phyloP scores from a whole-genome alignment of 129 eudicot genomes.

The Flaveria trinervia region DNA sequence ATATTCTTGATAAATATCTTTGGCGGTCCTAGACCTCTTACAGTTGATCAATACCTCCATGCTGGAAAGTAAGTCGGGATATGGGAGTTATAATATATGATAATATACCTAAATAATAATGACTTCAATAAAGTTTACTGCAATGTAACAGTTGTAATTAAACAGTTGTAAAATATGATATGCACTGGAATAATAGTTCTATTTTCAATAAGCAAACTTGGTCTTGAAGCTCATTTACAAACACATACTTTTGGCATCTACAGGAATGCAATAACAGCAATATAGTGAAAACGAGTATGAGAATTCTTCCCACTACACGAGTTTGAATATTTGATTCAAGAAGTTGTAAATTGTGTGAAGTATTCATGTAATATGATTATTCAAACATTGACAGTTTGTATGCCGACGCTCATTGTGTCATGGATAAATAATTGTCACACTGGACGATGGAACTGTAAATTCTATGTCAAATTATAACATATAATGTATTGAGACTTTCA shows the following conservation, averaged over 20 bases:
- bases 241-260: slow-evolving; percentile 31
- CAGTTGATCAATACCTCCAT: slow-evolving; percentile 79
- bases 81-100: slow-evolving; percentile 9
- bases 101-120: neutral
- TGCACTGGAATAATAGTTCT: slow-evolving; percentile 27
- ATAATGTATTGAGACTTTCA: neutral
- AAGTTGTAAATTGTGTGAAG: slow-evolving; percentile 26
- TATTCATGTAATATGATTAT: slow-evolving; percentile 21
- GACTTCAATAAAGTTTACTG: neutral
- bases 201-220: neutral
- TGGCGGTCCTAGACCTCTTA: slow-evolving; percentile 94
- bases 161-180: slow-evolving; percentile 22
- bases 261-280: slow-evolving; percentile 45
- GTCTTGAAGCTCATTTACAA: slow-evolving; percentile 22
- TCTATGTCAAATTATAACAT: neutral
- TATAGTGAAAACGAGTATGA: slow-evolving; percentile 24
- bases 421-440: neutral
- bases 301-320: neutral
- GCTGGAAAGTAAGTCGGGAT: slow-evolving; percentile 59
- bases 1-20: slow-evolving; percentile 83
- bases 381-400: slow-evolving; percentile 1
- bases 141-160: slow-evolving; percentile 12
- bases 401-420: slow-evolving; percentile 15
- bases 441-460: slow-evolving; percentile 27
- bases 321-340: neutral